phyloP scores from a whole-genome alignment of 2,329 filamentous ascomycete species.

The Fusarium sp. region DNA sequence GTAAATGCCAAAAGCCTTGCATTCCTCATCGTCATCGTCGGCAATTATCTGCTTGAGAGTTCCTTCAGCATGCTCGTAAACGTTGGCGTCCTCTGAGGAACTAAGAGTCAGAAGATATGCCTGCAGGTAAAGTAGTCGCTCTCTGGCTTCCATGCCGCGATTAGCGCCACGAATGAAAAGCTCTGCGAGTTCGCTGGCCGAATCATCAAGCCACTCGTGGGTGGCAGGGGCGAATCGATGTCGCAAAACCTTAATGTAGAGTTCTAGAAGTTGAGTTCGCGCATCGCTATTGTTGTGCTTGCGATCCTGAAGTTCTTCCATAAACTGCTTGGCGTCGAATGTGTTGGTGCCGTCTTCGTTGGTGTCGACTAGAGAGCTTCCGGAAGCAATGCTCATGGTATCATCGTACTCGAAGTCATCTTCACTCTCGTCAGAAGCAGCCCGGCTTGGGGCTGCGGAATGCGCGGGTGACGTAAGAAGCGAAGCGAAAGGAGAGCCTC shows the following conservation, averaged over 20 bases:
- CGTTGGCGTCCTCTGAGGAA: constrained; percentile 66
- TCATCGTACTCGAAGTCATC: constrained; percentile 60
- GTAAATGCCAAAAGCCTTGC: constrained; percentile 75
- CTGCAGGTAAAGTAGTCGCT: constrained; percentile 75
- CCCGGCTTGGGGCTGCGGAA: constrained; percentile 69
- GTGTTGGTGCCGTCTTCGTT: constrained; percentile 74
- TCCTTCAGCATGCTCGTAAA: constrained; percentile 44
- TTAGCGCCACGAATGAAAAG: constrained; percentile 77
- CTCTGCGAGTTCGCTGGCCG: constrained; percentile 64
- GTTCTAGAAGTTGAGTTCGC: constrained; percentile 61
- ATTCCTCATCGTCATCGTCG: constrained; percentile 70
- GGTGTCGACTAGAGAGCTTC: constrained; percentile 56
- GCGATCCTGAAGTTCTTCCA: constrained; percentile 75
- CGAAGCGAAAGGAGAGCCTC: constrained; percentile 67
- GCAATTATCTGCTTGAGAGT: constrained; percentile 49
- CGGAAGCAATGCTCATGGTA: constrained; percentile 54
- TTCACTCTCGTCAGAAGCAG: constrained; percentile 68
- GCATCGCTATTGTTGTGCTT: constrained; percentile 80
- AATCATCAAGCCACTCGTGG: constrained; percentile 63
- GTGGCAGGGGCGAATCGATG: constrained; percentile 46
- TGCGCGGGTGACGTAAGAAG: constrained; percentile 64
- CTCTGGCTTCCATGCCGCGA: constrained; percentile 72
- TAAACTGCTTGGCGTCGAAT: constrained; percentile 70
- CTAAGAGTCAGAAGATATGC: constrained; percentile 76
- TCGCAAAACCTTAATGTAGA: constrained; percentile 63